Percentiles rank a stretch among this genome's conserved stretches.
Conservation (phyloP, 495 filamentous ascomycete species). For the Penicillium cataractarum region DNA sequence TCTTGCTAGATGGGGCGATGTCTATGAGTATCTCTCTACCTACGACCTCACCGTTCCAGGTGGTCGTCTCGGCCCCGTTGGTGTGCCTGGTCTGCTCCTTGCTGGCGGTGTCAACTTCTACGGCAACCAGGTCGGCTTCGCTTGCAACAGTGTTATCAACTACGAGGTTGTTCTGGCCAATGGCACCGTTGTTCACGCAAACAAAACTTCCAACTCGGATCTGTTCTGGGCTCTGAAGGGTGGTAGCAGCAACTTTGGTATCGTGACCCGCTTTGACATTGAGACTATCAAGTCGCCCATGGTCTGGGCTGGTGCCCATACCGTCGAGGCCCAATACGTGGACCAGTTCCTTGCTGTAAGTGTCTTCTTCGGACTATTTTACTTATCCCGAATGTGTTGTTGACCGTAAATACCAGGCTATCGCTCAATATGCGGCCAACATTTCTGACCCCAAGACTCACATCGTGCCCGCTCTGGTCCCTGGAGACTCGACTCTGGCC, state of each 20-base stretch:
- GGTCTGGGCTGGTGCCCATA: constrained; percentile 48
- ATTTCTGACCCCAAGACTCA: constrained; percentile 40
- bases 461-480: constrained; percentile 38
- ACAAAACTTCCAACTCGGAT: constrained; percentile 52
- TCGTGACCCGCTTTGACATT: constrained; percentile 55
- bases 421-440: constrained; percentile 34
- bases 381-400: neutral
- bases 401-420: constrained; percentile 23
- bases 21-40: constrained; percentile 53
- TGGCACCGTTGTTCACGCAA: constrained; percentile 58
- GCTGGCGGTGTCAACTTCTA: constrained; percentile 59
- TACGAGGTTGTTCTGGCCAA: constrained; percentile 66
- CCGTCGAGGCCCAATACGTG: constrained; percentile 34
- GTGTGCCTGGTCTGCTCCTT: constrained; percentile 51
- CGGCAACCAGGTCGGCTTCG: constrained; percentile 50
- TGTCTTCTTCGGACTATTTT: neutral
- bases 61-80: constrained; percentile 57
- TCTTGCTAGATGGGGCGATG: constrained; percentile 53
- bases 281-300: constrained; percentile 52
- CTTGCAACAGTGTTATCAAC: constrained; percentile 52
- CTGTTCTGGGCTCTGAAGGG: constrained; percentile 64
- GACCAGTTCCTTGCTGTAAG: constrained; percentile 35
- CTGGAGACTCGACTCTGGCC: constrained; percentile 31
- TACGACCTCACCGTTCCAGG: constrained; percentile 54
- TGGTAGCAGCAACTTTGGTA: constrained; percentile 57